A percentile compares a stretch with the other conserved stretches of the same genome.
Evolutionary conservation across 2,329 filamentous ascomycete species (phyloP).

Genomic region (Pezicula radicicola): DNA sequence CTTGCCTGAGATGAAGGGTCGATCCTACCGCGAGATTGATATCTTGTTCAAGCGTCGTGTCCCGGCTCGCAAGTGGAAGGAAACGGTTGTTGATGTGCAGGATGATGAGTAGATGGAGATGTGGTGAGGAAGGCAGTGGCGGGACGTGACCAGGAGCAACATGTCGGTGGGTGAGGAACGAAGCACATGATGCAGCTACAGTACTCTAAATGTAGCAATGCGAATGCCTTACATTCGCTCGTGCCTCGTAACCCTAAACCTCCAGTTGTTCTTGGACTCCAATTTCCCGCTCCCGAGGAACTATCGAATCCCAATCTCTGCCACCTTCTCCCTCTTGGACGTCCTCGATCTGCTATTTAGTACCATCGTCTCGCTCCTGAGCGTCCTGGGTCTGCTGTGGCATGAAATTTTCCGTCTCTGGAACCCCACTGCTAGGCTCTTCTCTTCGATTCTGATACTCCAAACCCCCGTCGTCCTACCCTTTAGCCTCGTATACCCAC

Average conservation of each 20-base stretch:
- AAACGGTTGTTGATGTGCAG: conserved; percentile 50
- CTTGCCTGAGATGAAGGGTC: conserved; percentile 55
- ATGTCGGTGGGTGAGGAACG: not conserved
- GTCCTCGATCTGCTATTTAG: too few relatives aligned
- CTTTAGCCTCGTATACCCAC: not conserved
- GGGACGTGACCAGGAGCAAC: conserved; percentile 4
- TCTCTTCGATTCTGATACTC: not conserved
- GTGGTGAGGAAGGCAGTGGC: conserved; percentile 2
- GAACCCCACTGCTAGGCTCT: not conserved
- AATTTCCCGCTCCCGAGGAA: not conserved
- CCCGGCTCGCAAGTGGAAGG: conserved; percentile 35
- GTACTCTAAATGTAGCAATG: conserved; percentile 3
- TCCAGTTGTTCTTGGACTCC: conserved; percentile 3
- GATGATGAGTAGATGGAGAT: conserved; percentile 52
- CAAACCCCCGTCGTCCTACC: not conserved
- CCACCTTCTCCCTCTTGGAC: too few relatives aligned
- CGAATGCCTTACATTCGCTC: conserved; percentile 3
- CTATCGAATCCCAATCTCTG: too few relatives aligned
- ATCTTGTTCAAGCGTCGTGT: conserved; percentile 34
- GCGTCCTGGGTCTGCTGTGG: too few relatives aligned
- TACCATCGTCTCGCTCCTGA: too few relatives aligned
- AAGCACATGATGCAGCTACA: not conserved
- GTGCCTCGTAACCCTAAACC: too few relatives aligned
- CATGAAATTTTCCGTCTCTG: too few relatives aligned
- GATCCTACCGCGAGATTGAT: conserved; percentile 42